phyloP scores from a whole-genome alignment of 352 stramenopile genomes.

The Pythium sp. region DNA sequence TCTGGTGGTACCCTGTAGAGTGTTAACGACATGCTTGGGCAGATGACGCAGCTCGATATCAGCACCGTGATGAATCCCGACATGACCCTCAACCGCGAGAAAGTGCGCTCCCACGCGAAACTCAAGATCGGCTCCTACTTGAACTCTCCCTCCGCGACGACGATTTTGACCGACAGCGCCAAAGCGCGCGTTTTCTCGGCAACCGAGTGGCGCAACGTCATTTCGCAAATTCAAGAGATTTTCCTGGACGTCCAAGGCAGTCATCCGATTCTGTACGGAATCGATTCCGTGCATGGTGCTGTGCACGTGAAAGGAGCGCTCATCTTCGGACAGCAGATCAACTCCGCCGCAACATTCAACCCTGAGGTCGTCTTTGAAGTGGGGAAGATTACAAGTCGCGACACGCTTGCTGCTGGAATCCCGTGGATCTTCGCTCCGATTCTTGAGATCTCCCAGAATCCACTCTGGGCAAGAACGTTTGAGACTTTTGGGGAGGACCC shows the following conservation, averaged over 20 bases:
- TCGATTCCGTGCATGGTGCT: conserved; percentile 91
- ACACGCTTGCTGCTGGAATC: conserved; percentile 86
- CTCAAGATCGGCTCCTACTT: conserved; percentile 89
- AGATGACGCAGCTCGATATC: conserved; percentile 92
- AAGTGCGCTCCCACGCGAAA: conserved; percentile 64
- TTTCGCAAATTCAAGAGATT: conserved; percentile 79
- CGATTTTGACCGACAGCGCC: conserved; percentile 27
- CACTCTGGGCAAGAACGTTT: conserved; percentile 87
- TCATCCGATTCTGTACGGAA: conserved; percentile 79
- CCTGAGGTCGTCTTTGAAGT: conserved; percentile 60
- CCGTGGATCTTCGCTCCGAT: conserved; percentile 91
- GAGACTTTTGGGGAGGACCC: conserved; percentile 95
- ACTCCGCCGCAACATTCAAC: conserved; percentile 88
- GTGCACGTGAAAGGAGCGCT: conserved; percentile 82
- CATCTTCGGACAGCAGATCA: conserved; percentile 89
- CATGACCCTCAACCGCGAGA: conserved; percentile 53
- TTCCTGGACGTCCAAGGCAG: conserved; percentile 53
- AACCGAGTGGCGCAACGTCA: conserved; percentile 64
- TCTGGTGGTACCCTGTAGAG: conserved; percentile 10
- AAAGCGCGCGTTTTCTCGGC: conserved; percentile 40
- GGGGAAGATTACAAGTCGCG: conserved; percentile 68
- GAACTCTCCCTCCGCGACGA: conserved; percentile 59
- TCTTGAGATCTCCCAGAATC: conserved; percentile 83
- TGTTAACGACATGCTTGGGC: conserved; percentile 65
- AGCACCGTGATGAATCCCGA: conserved; percentile 69